Conservation (phyloP, 2,329 filamentous ascomycete species). For the Colletotrichum lentis region DNA sequence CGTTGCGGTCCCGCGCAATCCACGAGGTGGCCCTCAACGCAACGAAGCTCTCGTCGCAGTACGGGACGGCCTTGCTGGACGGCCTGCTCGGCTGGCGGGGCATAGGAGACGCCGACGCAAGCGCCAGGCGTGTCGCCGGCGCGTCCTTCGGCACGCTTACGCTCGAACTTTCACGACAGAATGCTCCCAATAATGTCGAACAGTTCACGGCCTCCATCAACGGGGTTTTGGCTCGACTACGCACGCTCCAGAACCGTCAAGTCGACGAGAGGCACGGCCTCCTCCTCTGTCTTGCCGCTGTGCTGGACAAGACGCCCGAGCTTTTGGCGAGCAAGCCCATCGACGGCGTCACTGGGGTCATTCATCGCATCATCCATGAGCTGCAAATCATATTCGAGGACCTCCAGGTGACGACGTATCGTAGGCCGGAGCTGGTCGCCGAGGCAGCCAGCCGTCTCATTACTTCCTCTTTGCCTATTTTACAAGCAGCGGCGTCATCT, state of each 20-base stretch:
- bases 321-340: conserved; percentile 40
- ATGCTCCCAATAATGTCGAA: conserved; percentile 38
- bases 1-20: conserved; percentile 83
- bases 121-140: conserved; percentile 77
- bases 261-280: conserved; percentile 76
- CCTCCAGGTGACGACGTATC: conserved; percentile 54
- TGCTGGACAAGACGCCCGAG: conserved; percentile 59
- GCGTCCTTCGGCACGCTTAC: conserved; percentile 70
- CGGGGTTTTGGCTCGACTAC: conserved; percentile 56
- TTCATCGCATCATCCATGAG: conserved; percentile 37
- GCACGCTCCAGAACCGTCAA: conserved; percentile 62
- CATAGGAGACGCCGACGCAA: conserved; percentile 78
- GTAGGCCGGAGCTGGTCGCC: conserved; percentile 71
- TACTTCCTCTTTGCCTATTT: conserved; percentile 58
- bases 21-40: conserved; percentile 76
- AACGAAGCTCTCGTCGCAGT: conserved; percentile 72
- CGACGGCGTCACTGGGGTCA: conserved; percentile 1
- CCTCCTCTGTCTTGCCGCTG: conserved; percentile 66
- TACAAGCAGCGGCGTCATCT: conserved; percentile 50
- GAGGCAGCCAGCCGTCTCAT: conserved; percentile 69
- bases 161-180: conserved; percentile 48
- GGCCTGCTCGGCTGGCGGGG: conserved; percentile 86
- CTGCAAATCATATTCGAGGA: conserved; percentile 52
- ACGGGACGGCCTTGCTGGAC: conserved; percentile 74
- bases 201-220: conserved; percentile 50